Evolutionary conservation across 768 basidiomycete species (phyloP).

Genomic region (Xanthoconium purpureum): DNA sequence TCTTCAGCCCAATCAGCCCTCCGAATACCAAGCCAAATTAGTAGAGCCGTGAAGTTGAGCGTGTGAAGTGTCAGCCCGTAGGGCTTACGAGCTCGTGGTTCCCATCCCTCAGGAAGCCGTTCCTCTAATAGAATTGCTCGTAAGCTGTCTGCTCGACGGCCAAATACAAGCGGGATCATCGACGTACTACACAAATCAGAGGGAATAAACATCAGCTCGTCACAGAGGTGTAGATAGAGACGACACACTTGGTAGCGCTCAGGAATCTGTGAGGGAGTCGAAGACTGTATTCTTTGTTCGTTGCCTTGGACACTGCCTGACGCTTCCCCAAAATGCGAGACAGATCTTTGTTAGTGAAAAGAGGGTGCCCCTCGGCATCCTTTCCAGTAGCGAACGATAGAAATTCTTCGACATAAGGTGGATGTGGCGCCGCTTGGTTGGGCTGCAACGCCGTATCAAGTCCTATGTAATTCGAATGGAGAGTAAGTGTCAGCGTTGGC

Average conservation of each 20-base stretch:
- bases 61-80: slow-evolving; percentile 56
- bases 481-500: neutral
- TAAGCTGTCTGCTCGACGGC: slow-evolving; percentile 58
- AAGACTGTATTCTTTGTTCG: slow-evolving; percentile 58
- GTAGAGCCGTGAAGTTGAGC: slow-evolving; percentile 42
- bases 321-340: slow-evolving; percentile 57
- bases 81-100: slow-evolving; percentile 50
- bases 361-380: slow-evolving; percentile 40
- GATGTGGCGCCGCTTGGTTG: slow-evolving; percentile 53
- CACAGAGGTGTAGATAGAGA: neutral
- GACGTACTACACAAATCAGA: slow-evolving; percentile 43
- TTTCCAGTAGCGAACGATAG: slow-evolving; percentile 59
- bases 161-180: slow-evolving; percentile 44
- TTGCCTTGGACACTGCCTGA: slow-evolving; percentile 49
- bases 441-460: slow-evolving; percentile 45
- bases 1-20: slow-evolving; percentile 13
- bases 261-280: slow-evolving; percentile 56
- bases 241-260: slow-evolving; percentile 61
- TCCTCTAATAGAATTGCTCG: slow-evolving; percentile 61
- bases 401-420: slow-evolving; percentile 52
- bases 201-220: neutral
- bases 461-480: slow-evolving; percentile 37
- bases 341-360: slow-evolving; percentile 59
- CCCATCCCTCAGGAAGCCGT: slow-evolving; percentile 69
- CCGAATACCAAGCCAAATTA: slow-evolving; percentile 10